phyloP scores from a whole-genome alignment of 1,139 yeast species.

The Entelexis sorbosivorans region DNA sequence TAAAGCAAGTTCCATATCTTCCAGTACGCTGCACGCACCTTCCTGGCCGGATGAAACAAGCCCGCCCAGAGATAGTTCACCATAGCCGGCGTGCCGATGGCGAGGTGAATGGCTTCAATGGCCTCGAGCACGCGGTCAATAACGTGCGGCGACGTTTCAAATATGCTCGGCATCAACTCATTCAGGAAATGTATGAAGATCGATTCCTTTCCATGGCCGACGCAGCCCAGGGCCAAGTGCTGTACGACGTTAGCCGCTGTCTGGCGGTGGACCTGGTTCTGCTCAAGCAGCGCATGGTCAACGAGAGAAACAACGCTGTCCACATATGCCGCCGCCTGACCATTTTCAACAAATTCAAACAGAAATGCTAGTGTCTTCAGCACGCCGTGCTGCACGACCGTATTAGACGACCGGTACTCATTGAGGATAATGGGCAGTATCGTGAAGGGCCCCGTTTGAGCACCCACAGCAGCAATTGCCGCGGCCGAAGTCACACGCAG shows the following conservation, averaged over 20 bases:
- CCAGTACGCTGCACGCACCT: constrained; percentile 83
- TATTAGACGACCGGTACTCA: constrained; percentile 85
- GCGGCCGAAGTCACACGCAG: constrained; percentile 95
- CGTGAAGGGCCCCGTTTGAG: constrained; percentile 84
- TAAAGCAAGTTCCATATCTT: constrained; percentile 66
- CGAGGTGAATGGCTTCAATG: constrained; percentile 59
- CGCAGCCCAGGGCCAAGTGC: constrained; percentile 70
- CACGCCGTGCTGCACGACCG: constrained; percentile 91
- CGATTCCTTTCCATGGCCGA: constrained; percentile 65
- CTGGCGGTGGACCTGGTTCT: constrained; percentile 89
- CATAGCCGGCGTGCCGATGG: constrained; percentile 65
- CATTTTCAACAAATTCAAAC: constrained; percentile 79
- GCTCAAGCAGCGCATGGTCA: constrained; percentile 83
- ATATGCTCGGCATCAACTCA: constrained; percentile 69
- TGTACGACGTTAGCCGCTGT: constrained; percentile 85
- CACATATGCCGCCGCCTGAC: constrained; percentile 63
- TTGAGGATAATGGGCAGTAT: constrained; percentile 95
- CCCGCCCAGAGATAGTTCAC: constrained; percentile 80
- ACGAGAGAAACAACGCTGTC: constrained; percentile 70
- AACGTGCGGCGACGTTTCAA: constrained; percentile 92
- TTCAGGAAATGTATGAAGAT: constrained; percentile 67
- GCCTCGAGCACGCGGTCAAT: constrained; percentile 73
- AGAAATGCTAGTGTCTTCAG: constrained; percentile 84
- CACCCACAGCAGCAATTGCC: constrained; percentile 95
- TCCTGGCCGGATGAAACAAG: constrained; percentile 82